phyloP scores from a whole-genome alignment of 2,329 filamentous ascomycete genomes.

The Chaetoscypha palmicola region DNA sequence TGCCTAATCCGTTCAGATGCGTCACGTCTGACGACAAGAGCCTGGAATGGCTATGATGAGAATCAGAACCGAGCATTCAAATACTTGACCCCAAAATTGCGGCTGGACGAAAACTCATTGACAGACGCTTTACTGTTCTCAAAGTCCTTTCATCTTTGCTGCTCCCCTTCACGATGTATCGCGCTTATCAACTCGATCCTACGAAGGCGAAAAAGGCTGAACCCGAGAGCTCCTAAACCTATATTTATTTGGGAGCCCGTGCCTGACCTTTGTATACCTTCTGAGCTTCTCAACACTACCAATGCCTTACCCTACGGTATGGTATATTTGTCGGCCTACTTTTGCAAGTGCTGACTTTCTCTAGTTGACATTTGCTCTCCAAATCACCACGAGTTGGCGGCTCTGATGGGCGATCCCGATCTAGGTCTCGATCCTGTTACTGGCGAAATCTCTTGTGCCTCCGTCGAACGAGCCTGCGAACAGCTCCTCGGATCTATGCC shows the following conservation, averaged over 20 bases:
- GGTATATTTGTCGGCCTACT: background rate
- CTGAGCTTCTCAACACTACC: constrained; percentile 57
- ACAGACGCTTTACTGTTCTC: constrained; percentile 59
- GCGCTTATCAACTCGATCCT: constrained; percentile 68
- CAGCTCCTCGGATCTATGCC: constrained; percentile 58
- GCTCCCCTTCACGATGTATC: constrained; percentile 69
- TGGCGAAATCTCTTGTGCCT: constrained; percentile 42
- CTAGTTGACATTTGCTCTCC: constrained; percentile 59
- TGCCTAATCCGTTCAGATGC: constrained; percentile 56
- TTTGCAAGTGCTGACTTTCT: background rate
- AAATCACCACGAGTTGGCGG: constrained; percentile 83
- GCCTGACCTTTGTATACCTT: constrained; percentile 75
- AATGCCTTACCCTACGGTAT: constrained; percentile 48
- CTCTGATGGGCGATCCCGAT: constrained; percentile 60
- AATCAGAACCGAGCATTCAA: constrained; percentile 68
- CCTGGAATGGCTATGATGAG: constrained; percentile 83
- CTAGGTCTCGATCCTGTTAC: constrained; percentile 33
- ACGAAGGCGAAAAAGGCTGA: constrained; percentile 42
- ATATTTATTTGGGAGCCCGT: constrained; percentile 94
- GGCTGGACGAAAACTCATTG: constrained; percentile 68
- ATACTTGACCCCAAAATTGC: constrained; percentile 80
- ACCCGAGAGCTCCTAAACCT: constrained; percentile 43
- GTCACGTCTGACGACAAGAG: constrained; percentile 71
- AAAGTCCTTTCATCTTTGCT: constrained; percentile 81
- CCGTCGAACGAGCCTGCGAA: constrained; percentile 53